Conservation (phyloP, 306 rosid species). For the Casuarina glauca region DNA sequence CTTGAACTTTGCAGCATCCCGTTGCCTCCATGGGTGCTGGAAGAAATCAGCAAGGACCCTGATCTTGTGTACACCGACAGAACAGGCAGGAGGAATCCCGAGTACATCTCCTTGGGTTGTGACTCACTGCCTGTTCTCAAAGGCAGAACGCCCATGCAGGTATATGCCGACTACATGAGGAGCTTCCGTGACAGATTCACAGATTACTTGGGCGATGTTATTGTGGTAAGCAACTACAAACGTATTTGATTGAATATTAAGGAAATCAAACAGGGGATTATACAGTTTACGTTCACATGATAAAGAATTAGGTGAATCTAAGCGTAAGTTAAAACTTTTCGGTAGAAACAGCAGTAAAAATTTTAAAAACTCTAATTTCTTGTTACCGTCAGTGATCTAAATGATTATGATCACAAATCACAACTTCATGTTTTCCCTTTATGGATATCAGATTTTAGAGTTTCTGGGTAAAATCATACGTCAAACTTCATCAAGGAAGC, state of each 20-base stretch:
- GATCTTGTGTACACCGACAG: constrained; percentile 85
- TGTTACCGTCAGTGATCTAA: too few species aligned
- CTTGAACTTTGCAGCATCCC: constrained; percentile 65
- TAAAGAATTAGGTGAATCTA: too few species aligned
- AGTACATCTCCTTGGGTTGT: constrained; percentile 83
- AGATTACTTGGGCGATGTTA: constrained; percentile 64
- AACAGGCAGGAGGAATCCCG: constrained; percentile 82
- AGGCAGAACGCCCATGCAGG: constrained; percentile 92
- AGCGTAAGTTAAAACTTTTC: too few species aligned
- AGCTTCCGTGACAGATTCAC: constrained; percentile 76
- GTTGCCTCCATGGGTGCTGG: constrained; percentile 86
- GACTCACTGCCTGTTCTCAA: constrained; percentile 74
- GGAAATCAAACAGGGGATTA: too few species aligned
- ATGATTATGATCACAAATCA: too few species aligned
- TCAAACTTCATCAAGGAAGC: too few species aligned
- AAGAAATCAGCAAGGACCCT: constrained; percentile 75
- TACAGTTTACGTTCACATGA: too few species aligned
- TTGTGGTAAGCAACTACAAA: constrained; percentile 57
- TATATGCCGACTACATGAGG: constrained; percentile 84
- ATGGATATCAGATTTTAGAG: too few species aligned
- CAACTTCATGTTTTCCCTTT: too few species aligned
- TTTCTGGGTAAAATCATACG: too few species aligned
- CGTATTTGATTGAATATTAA: neutral
- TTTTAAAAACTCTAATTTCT: too few species aligned
- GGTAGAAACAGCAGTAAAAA: too few species aligned